Percentiles rank a stretch among this genome's conserved stretches.
Evolutionary conservation across 2,329 filamentous ascomycete species (phyloP).

Genomic region (Fusarium brachygibbosum): DNA sequence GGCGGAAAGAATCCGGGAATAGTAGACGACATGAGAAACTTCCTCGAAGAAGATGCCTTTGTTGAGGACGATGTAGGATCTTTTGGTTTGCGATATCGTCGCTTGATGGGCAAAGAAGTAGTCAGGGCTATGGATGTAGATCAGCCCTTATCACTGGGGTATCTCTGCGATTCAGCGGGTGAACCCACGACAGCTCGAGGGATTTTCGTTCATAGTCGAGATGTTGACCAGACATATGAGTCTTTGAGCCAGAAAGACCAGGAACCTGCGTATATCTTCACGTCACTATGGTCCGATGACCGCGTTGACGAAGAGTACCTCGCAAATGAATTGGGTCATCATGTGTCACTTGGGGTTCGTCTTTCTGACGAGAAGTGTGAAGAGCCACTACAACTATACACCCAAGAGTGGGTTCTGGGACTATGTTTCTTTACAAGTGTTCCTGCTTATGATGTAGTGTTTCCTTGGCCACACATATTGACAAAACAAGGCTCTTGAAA

Average conservation of each 20-base stretch:
- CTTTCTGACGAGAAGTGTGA: not conserved
- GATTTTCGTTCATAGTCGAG: conserved; percentile 23
- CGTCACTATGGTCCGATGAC: conserved; percentile 35
- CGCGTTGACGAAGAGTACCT: conserved; percentile 29
- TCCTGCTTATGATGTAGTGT: conserved; percentile 30
- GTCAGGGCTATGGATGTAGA: conserved; percentile 37
- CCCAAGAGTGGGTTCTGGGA: conserved; percentile 41
- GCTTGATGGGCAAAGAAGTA: conserved; percentile 38
- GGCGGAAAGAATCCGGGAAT: not conserved
- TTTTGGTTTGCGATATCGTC: conserved; percentile 35
- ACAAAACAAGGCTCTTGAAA: not conserved
- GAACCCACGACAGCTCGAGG: conserved; percentile 16
- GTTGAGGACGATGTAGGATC: conserved; percentile 6
- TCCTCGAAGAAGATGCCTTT: conserved; percentile 30
- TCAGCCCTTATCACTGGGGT: conserved; percentile 30
- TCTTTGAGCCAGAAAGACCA: not conserved
- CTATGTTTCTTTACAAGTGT: conserved; percentile 43
- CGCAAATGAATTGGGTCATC: conserved; percentile 40
- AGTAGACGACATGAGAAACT: not conserved
- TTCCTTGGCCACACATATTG: conserved; percentile 43
- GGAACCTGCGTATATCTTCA: conserved; percentile 24
- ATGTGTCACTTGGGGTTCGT: conserved; percentile 42
- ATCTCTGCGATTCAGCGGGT: conserved; percentile 18
- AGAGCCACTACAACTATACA: conserved; percentile 29
- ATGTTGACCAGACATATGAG: not conserved